These are phyloP conservation scores for Agrocybe pediades DNA, from an alignment of 768 basidiomycete species.

Conservation along the genomic window DNA sequence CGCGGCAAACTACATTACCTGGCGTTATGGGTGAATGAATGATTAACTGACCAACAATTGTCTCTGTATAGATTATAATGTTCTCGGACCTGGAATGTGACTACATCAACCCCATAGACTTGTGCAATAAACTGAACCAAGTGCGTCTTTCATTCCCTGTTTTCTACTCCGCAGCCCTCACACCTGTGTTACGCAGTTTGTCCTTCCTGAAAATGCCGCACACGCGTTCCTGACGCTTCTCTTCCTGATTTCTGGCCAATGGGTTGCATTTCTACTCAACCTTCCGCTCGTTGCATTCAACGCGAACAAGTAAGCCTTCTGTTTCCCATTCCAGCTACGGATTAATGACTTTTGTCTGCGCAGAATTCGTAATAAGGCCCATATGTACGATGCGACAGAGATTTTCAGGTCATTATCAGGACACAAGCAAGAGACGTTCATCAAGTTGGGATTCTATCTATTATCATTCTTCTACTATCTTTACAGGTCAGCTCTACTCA, in stretches of 20 bases:
- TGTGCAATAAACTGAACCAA: constrained; percentile 99
- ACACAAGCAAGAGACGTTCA: constrained; percentile 96
- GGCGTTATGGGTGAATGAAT: not conserved
- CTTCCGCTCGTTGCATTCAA: constrained; percentile 88
- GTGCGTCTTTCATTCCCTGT: constrained; percentile 42
- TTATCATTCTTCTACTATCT: constrained; percentile 92
- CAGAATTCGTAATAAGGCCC: constrained; percentile 89
- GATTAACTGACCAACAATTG: constrained; percentile 8
- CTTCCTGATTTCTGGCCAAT: constrained; percentile 96
- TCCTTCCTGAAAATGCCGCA: constrained; percentile 93
- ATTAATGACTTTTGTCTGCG: not conserved
- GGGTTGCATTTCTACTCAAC: constrained; percentile 90
- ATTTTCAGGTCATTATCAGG: constrained; percentile 93
- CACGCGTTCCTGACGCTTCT: constrained; percentile 89
- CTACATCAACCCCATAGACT: constrained; percentile 99
- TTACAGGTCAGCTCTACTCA: constrained; percentile 64
- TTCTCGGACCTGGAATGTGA: constrained; percentile 99
- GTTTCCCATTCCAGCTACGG: constrained; percentile 4
- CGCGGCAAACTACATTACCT: not conserved
- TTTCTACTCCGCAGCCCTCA: not conserved
- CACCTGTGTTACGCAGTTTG: constrained; percentile 65
- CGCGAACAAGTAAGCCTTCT: constrained; percentile 81
- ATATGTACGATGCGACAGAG: constrained; percentile 99
- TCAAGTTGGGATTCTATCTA: constrained; percentile 93
- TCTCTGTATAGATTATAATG: constrained; percentile 87